A percentile compares a stretch with the other conserved stretches of the same genome.
Evolutionary conservation across 352 stramenopile species (phyloP).

Genomic region (Phytophthora hibernalis): DNA sequence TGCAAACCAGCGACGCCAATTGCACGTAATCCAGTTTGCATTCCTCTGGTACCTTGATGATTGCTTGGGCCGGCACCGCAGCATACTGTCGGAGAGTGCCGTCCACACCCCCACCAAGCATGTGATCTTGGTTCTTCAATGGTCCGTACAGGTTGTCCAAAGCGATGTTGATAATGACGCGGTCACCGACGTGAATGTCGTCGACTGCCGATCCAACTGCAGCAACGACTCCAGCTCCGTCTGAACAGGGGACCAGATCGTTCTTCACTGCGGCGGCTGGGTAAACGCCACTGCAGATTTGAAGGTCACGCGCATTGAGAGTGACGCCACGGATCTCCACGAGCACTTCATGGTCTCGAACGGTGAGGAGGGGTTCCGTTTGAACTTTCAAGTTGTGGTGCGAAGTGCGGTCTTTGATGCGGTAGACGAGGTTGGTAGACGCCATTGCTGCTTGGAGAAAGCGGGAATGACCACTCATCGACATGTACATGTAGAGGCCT

Average conservation of each 20-base stretch:
- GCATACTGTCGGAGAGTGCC: constrained; percentile 39
- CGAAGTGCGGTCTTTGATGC: constrained; percentile 32
- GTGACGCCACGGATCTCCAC: constrained; percentile 37
- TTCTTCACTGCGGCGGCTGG: constrained; percentile 25
- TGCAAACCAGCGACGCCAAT: constrained; percentile 37
- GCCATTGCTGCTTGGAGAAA: constrained; percentile 16
- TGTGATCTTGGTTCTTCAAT: constrained; percentile 21
- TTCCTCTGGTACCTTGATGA: constrained; percentile 36
- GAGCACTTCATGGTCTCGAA: constrained; percentile 33
- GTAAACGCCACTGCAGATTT: constrained; percentile 29
- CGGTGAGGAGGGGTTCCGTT: constrained; percentile 14
- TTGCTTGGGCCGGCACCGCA: constrained; percentile 24
- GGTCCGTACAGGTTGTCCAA: constrained; percentile 33
- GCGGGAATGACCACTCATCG: constrained; percentile 17
- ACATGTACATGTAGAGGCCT: background rate
- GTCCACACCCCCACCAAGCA: constrained; percentile 36
- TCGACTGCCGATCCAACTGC: constrained; percentile 25
- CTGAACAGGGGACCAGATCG: constrained; percentile 33
- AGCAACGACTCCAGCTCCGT: constrained; percentile 35
- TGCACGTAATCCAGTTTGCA: constrained; percentile 35
- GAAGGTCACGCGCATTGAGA: constrained; percentile 34
- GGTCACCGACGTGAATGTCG: constrained; percentile 27
- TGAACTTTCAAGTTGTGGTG: constrained; percentile 31
- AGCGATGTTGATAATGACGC: constrained; percentile 39
- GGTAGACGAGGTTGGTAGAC: constrained; percentile 26